A percentile compares a stretch with the other conserved stretches of the same genome.
Evolutionary conservation across 1,284 basidiomycete species (phyloP).

Genomic region (Xerocomus amazonicus): DNA sequence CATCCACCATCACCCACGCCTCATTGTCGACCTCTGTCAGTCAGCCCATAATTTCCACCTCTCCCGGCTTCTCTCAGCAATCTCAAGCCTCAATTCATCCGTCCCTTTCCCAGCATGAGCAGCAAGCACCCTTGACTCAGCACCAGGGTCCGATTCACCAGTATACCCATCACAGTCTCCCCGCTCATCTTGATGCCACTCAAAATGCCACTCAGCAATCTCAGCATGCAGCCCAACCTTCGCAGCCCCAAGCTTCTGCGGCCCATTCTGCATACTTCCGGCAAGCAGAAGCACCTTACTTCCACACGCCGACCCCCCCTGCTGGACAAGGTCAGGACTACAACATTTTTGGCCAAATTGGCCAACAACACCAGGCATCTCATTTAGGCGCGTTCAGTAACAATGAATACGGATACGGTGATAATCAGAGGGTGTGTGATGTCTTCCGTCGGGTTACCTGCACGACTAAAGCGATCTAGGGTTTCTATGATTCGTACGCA

Average conservation of each 20-base stretch:
- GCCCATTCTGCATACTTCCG: constrained; percentile 56
- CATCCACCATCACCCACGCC: constrained; percentile 38
- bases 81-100: constrained; percentile 32
- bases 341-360: constrained; percentile 62
- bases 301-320: constrained; percentile 71
- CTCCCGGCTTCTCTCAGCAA: constrained; percentile 33
- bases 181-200: constrained; percentile 57
- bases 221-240: constrained; percentile 30
- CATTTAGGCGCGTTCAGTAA: constrained; percentile 58
- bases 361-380: constrained; percentile 47
- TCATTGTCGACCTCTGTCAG: constrained; percentile 42
- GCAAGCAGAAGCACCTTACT: constrained; percentile 64
- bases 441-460: not conserved
- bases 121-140: constrained; percentile 32
- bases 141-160: constrained; percentile 49
- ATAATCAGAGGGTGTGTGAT: constrained; percentile 53
- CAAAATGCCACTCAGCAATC: constrained; percentile 41
- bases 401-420: constrained; percentile 63
- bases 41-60: constrained; percentile 32
- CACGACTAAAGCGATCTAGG: constrained; percentile 37
- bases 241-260: constrained; percentile 33
- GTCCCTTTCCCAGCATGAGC: constrained; percentile 34
- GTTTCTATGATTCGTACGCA: constrained; percentile 74
- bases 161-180: constrained; percentile 60
- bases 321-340: constrained; percentile 66